These are phyloP conservation scores for Buxus sempervirens DNA, from an alignment of 164 flowering plant genomes.

Conservation along the genomic window DNA sequence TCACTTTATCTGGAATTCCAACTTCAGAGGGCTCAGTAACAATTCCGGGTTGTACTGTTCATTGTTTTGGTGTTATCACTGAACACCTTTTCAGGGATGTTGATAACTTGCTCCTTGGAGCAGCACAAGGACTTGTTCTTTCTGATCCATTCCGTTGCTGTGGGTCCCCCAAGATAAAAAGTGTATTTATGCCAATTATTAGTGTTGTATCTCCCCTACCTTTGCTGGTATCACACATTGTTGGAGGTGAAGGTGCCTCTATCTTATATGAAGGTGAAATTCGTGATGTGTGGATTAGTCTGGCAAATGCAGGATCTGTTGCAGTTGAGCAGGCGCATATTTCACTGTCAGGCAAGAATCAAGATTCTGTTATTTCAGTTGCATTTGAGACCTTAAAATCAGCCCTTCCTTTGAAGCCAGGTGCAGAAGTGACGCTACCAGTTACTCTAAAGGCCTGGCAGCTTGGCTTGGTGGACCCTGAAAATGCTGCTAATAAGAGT, in stretches of 20 bases:
- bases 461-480: conserved; percentile 56
- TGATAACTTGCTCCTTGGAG: conserved; percentile 88
- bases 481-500: conserved; percentile 47
- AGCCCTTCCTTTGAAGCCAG: conserved; percentile 91
- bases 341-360: conserved; percentile 89
- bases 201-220: conserved; percentile 85
- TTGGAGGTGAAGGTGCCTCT: conserved; percentile 89
- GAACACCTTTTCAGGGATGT: conserved; percentile 93
- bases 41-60: conserved; percentile 91
- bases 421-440: conserved; percentile 79
- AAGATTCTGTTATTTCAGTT: conserved; percentile 80
- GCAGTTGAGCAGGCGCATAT: conserved; percentile 92
- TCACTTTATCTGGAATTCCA: conserved; percentile 89
- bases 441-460: conserved; percentile 93
- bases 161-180: conserved; percentile 73
- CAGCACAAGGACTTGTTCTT: conserved; percentile 93
- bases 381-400: conserved; percentile 59
- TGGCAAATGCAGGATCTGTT: conserved; percentile 96
- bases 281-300: conserved; percentile 77
- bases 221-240: conserved; percentile 74
- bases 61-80: conserved; percentile 95
- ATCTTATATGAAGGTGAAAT: conserved; percentile 96
- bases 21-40: conserved; percentile 77
- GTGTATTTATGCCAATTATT: conserved; percentile 63
- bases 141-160: conserved; percentile 97